Evolutionary conservation across 2,329 filamentous ascomycete species (phyloP).

Genomic region (Chaetomiaceae sp.): DNA sequence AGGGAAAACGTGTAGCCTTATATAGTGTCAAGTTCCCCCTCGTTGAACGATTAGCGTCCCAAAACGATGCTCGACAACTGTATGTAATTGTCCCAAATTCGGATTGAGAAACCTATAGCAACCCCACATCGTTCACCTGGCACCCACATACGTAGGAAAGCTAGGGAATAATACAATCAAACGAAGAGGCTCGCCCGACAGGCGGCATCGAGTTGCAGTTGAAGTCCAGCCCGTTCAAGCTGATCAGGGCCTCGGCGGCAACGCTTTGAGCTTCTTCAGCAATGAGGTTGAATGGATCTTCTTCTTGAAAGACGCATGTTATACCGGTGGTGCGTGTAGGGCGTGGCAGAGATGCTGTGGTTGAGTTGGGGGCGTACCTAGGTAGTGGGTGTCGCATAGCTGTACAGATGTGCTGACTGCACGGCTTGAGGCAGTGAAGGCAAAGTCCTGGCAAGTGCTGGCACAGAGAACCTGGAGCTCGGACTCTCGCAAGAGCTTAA

Average conservation of each 20-base stretch:
- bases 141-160: no score
- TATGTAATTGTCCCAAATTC: no score
- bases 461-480: not conserved
- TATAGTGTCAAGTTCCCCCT: no score
- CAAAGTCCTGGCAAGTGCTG: constrained; percentile 1
- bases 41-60: no score
- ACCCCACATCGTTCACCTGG: no score
- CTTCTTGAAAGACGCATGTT: not conserved
- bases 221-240: not conserved
- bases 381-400: not conserved
- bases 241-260: not conserved
- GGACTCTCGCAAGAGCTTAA: not conserved
- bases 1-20: no score
- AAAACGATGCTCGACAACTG: no score
- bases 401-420: not conserved
- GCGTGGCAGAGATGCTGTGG: not conserved
- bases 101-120: no score
- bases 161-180: no score
- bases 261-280: not conserved
- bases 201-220: not conserved
- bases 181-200: no score
- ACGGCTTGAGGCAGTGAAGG: not conserved
- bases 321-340: not conserved
- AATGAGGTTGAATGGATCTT: not conserved
- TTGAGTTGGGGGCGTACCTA: not conserved